A percentile compares a stretch with the other conserved stretches of the same genome.
Conservation (phyloP, 768 basidiomycete genomes). For the Suillus weaverae region DNA sequence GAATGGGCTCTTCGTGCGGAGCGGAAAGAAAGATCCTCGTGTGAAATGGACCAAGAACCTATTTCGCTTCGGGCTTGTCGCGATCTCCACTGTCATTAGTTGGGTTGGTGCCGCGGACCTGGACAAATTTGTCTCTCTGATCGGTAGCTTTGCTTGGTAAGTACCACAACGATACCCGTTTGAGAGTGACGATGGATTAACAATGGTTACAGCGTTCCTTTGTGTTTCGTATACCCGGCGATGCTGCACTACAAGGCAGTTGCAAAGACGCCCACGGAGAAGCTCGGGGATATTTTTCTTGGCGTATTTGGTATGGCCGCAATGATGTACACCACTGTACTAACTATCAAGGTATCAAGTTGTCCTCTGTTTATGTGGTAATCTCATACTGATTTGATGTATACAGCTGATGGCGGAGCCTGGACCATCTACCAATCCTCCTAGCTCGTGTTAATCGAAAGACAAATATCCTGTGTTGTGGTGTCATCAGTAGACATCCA, state of each 20-base stretch:
- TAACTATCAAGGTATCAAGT: conserved; percentile 66
- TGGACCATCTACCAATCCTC: conserved; percentile 37
- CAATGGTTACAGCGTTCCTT: conserved; percentile 63
- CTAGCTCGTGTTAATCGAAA: conserved; percentile 30
- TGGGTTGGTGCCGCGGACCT: conserved; percentile 84
- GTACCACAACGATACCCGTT: conserved; percentile 24
- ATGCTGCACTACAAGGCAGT: conserved; percentile 91
- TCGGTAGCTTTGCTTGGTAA: conserved; percentile 94
- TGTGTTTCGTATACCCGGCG: conserved; percentile 93
- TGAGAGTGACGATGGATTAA: conserved; percentile 10
- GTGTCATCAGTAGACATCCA: not conserved
- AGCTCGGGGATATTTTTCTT: conserved; percentile 66
- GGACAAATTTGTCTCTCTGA: conserved; percentile 93
- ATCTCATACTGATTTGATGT: conserved; percentile 12
- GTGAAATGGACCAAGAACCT: conserved; percentile 98
- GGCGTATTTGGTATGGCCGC: conserved; percentile 74
- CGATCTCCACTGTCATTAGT: conserved; percentile 79
- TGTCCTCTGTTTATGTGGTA: conserved; percentile 2
- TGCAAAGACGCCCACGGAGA: conserved; percentile 67
- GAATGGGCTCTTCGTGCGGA: conserved; percentile 86
- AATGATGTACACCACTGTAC: conserved; percentile 75
- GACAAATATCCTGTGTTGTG: not conserved
- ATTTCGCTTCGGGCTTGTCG: conserved; percentile 74
- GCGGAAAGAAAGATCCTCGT: conserved; percentile 75
- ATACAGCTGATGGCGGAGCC: conserved; percentile 63